These are phyloP conservation scores for Phialophora chinensis DNA, from an alignment of 2,329 filamentous ascomycete species.

Conservation along the genomic window DNA sequence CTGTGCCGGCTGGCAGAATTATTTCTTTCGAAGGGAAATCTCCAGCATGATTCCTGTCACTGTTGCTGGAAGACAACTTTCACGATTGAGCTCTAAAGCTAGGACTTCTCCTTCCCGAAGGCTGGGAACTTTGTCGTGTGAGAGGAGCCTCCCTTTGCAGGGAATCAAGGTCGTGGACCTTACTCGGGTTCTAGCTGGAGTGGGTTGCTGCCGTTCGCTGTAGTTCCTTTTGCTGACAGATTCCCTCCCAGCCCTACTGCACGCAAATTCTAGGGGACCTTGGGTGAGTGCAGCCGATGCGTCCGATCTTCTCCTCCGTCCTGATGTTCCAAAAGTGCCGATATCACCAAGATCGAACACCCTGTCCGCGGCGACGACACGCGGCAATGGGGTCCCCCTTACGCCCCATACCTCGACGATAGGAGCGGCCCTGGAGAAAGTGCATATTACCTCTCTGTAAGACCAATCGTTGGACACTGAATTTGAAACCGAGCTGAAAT, in stretches of 20 bases:
- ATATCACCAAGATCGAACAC: neutral
- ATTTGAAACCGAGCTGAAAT: neutral
- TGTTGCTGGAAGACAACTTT: neutral
- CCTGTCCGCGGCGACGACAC: neutral
- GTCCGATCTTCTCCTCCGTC: neutral
- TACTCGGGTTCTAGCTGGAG: neutral
- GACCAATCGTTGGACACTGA: neutral
- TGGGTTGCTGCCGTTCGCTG: neutral
- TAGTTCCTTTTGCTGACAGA: neutral
- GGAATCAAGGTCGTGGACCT: neutral
- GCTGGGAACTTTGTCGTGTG: neutral
- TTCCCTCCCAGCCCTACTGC: neutral
- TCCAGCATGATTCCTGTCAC: neutral
- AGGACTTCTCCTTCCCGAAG: neutral
- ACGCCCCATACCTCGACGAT: neutral
- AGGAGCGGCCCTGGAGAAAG: neutral
- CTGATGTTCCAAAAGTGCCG: neutral
- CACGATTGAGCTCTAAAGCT: neutral
- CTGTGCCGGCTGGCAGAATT: neutral
- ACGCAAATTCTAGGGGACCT: neutral
- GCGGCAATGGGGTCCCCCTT: neutral
- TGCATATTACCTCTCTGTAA: neutral
- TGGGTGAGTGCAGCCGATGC: neutral
- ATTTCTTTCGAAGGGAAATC: neutral
- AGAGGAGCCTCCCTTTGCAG: neutral